Conservation (phyloP, 1,284 basidiomycete genomes). For the Cryptococcus sp. region DNA sequence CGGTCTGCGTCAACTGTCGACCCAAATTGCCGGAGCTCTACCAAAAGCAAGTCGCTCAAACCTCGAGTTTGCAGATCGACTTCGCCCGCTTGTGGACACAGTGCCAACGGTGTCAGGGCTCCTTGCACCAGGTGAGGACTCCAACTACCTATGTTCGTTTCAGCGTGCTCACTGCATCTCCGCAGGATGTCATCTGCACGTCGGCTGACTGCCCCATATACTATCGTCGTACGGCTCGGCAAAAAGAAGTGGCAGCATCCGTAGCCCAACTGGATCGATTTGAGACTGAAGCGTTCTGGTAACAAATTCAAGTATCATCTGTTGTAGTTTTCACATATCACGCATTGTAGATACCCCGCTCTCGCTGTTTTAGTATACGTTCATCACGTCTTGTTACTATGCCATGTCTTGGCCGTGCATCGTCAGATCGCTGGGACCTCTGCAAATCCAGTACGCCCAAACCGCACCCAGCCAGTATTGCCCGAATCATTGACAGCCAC, state of each 20-base stretch:
- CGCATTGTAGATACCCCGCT: constrained; percentile 9
- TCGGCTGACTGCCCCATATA: constrained; percentile 98
- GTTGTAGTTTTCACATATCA: constrained; percentile 4
- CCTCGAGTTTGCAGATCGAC: constrained; percentile 79
- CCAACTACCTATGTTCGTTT: not conserved
- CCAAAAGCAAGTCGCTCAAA: constrained; percentile 74
- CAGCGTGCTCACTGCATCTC: not conserved
- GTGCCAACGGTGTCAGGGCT: constrained; percentile 94
- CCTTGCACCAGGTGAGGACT: constrained; percentile 75
- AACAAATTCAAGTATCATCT: not conserved
- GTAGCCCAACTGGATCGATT: constrained; percentile 77
- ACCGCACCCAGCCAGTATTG: constrained; percentile 83
- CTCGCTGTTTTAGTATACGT: too few species aligned
- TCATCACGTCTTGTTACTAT: too few species aligned
- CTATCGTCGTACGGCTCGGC: constrained; percentile 94
- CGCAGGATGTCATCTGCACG: constrained; percentile 88
- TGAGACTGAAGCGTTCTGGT: constrained; percentile 57
- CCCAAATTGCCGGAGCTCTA: constrained; percentile 82
- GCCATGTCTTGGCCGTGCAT: not conserved
- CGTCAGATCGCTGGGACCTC: constrained; percentile 67
- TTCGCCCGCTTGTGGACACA: constrained; percentile 96
- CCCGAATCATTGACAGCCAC: constrained; percentile 89
- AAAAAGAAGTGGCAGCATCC: constrained; percentile 90
- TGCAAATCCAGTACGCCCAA: constrained; percentile 81
- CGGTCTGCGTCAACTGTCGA: constrained; percentile 89